phyloP scores from a whole-genome alignment of 768 basidiomycete genomes.

The Bullera alba region DNA sequence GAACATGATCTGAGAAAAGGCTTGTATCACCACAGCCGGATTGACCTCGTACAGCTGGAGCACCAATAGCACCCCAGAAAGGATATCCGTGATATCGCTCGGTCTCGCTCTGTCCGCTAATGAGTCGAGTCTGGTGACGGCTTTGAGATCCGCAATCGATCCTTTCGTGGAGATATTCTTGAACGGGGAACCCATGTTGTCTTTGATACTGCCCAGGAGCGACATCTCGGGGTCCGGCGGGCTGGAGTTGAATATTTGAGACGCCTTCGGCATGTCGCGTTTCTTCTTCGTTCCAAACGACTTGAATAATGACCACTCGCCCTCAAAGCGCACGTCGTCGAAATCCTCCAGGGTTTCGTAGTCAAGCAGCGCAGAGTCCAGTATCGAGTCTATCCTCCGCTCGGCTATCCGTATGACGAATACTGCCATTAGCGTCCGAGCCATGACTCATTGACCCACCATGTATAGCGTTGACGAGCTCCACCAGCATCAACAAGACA shows the following conservation, averaged over 20 bases:
- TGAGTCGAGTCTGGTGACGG: constrained; percentile 3
- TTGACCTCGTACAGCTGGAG: constrained; percentile 82
- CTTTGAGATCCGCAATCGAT: constrained; percentile 18
- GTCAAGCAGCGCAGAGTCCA: constrained; percentile 77
- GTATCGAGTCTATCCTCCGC: constrained; percentile 72
- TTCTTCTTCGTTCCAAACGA: constrained; percentile 45
- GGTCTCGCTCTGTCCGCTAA: constrained; percentile 11
- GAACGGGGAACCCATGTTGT: constrained; percentile 21
- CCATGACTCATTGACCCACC: constrained; percentile 51
- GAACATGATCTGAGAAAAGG: constrained; percentile 97
- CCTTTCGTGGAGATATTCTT: constrained; percentile 17
- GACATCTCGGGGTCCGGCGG: constrained; percentile 8
- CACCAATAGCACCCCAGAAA: constrained; percentile 77
- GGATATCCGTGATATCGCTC: constrained; percentile 60
- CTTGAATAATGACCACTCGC: constrained; percentile 66
- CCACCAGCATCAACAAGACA: constrained; percentile 77
- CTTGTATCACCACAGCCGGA: constrained; percentile 71
- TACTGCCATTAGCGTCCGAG: constrained; percentile 52
- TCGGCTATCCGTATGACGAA: constrained; percentile 92
- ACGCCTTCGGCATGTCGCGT: constrained; percentile 23
- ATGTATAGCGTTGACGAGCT: constrained; percentile 89
- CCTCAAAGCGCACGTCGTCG: constrained; percentile 82
- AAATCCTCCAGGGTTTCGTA: constrained; percentile 67
- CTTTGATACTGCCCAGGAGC: constrained; percentile 12
- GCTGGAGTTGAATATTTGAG: constrained; percentile 8